Evolutionary conservation across 1,284 basidiomycete genomes (phyloP), one percentile per base, ranked within the genome.

Genomic region (Earliella scabrosa): DNA sequence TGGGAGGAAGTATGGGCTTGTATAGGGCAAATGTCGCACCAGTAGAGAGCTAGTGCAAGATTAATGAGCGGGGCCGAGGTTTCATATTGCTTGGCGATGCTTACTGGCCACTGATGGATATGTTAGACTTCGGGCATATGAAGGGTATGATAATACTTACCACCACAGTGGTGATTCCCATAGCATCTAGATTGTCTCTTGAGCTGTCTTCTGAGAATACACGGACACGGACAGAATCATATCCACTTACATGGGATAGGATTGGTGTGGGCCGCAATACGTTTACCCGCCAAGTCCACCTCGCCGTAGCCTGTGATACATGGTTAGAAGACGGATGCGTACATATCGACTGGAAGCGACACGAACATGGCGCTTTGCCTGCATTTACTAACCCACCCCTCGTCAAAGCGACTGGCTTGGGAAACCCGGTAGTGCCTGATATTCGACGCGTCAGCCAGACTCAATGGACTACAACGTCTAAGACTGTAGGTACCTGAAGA

Each of bases 401-500:
- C 11, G 62, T 66, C 4, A 66, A 47, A 1, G 43, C 41, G 23
- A 69, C 65, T 2, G 66, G 64, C 43, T 71, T 72, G 9, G 69
- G 68, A 23, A 68, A 61, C 2, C 66, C 59, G 16, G 66, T 71
- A 9, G 68, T 65, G 5, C 70, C 69, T 67, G 23, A 18, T 45
- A 24, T 9, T 3, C 10, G 20, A 13, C 23, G 8, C 5, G n/a
- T 45, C 16, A 39, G 20, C 8, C 11, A 23, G 9, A 11, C 1
- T 16, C 45, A 11, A n/a, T n/a, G n/a, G n/a, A n/a, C 4, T 35
- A 34, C 16, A 16, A 26, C n/a, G n/a, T n/a, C n/a, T n/a, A 23
- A 29, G 20, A 21, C 32, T 0, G 24, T 24, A 39, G 56, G 16
- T 52, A 73, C 74, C 73, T 24, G 73, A 74, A 1, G 74, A 75